Percentiles rank a stretch among this genome's conserved stretches.
These are phyloP conservation scores for Calonectria pauciramosa DNA, from an alignment of 2,329 filamentous ascomycete species.

Conservation along the genomic window DNA sequence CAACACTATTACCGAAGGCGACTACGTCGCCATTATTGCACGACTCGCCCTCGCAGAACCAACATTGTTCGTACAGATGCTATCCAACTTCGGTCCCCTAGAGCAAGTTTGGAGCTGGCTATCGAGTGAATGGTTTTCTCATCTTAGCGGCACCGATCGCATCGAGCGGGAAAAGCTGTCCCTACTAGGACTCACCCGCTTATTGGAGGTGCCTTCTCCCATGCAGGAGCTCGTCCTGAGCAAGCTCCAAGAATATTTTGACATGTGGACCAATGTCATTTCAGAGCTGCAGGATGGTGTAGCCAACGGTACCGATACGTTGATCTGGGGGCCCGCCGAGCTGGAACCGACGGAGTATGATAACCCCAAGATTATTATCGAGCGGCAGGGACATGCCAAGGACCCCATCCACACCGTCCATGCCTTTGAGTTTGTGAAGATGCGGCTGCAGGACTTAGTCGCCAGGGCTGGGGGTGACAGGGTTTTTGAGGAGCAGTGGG, in stretches of 20 bases:
- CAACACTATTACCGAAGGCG: conserved; percentile 81
- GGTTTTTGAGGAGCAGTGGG: conserved; percentile 76
- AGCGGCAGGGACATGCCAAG: conserved; percentile 65
- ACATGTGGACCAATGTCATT: conserved; percentile 81
- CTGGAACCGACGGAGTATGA: conserved; percentile 65
- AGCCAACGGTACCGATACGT: conserved; percentile 63
- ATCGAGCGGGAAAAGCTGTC: conserved; percentile 78
- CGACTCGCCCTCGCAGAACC: conserved; percentile 83
- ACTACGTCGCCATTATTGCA: conserved; percentile 87
- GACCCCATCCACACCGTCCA: conserved; percentile 79
- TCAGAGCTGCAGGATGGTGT: conserved; percentile 74
- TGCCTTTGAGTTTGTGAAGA: conserved; percentile 73
- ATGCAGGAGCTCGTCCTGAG: conserved; percentile 70
- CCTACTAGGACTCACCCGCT: conserved; percentile 78
- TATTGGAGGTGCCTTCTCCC: conserved; percentile 74
- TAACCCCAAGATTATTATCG: conserved; percentile 67
- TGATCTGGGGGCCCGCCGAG: conserved; percentile 59
- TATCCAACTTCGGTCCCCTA: conserved; percentile 61
- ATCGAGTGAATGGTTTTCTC: conserved; percentile 74
- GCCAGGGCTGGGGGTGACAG: conserved; percentile 73
- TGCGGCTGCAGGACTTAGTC: conserved; percentile 72
- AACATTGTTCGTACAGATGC: conserved; percentile 72
- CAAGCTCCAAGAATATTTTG: conserved; percentile 79
- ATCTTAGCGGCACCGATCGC: conserved; percentile 77
- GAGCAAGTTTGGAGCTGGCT: conserved; percentile 73